A percentile compares a stretch with the other conserved stretches of the same genome.
Conservation (phyloP, 2,329 filamentous ascomycete species). For the Basipetospora chlamydospora region DNA sequence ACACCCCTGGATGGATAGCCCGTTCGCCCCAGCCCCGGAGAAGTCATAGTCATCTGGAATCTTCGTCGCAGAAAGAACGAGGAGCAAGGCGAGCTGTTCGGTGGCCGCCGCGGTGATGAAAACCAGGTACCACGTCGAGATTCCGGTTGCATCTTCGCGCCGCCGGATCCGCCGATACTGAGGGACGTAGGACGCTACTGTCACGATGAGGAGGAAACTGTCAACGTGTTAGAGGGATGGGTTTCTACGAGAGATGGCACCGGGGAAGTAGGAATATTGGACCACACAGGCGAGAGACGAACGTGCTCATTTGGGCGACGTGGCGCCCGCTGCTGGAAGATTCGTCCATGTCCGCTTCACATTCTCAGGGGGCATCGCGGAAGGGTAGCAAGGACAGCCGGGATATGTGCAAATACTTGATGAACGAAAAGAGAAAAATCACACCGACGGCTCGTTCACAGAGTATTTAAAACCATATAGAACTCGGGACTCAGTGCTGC, state of each 20-base stretch:
- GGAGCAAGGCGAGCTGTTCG: conserved; percentile 2
- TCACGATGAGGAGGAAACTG: conserved; percentile 2
- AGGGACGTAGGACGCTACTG: conserved; percentile 2
- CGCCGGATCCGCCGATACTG: conserved; percentile 3
- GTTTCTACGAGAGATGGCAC: too few species aligned
- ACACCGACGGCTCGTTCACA: too few species aligned
- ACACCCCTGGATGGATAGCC: conserved; percentile 4
- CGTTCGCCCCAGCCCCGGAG: neutral
- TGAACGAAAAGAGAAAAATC: neutral
- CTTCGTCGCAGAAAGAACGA: conserved; percentile 1
- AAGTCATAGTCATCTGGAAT: conserved; percentile 4
- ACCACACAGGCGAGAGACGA: neutral
- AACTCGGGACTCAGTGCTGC: too few species aligned
- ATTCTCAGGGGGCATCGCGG: too few species aligned
- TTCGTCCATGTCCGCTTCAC: neutral
- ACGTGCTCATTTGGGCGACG: conserved; percentile 6
- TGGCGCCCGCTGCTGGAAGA: conserved; percentile 1
- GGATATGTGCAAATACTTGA: too few species aligned
- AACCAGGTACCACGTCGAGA: conserved; percentile 3
- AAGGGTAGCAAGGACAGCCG: too few species aligned
- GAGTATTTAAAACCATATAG: too few species aligned
- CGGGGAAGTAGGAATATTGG: too few species aligned
- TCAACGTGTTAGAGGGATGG: too few species aligned
- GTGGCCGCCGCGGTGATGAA: conserved; percentile 3
- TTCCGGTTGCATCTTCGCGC: conserved; percentile 1